Evolutionary conservation across 345 rosid genomes (phyloP).

Genomic region (Moringa oleifera): DNA sequence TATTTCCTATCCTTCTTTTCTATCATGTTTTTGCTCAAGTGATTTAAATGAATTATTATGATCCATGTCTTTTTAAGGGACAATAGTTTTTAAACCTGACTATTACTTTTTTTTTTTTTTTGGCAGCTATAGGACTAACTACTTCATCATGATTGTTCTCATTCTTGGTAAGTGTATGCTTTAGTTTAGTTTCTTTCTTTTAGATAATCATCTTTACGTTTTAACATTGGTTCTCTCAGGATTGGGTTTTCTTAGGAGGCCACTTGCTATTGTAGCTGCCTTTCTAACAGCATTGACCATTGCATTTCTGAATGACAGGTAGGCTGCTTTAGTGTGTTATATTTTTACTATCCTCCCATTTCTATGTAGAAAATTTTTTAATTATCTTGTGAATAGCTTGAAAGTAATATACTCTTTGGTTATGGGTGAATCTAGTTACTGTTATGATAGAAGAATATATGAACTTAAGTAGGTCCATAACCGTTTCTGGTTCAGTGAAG

Average conservation of each 20-base stretch:
- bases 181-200: conserved; percentile 5
- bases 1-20: background rate
- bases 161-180: conserved; percentile 60
- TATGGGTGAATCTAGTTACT: no score
- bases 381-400: no score
- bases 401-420: no score
- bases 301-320: conserved; percentile 92
- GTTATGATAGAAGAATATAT: no score
- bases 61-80: no score
- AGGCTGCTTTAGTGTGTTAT: conserved; percentile 2
- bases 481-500: no score
- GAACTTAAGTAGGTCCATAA: no score
- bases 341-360: background rate
- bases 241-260: conserved; percentile 83
- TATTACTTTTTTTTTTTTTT: background rate
- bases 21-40: no score
- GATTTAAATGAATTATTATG: background rate
- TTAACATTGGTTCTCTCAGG: conserved; percentile 30
- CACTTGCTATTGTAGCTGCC: conserved; percentile 74
- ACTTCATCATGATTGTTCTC: conserved; percentile 77
- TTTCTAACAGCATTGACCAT: conserved; percentile 63
- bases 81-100: background rate
- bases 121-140: conserved; percentile 94
- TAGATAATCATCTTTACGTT: no score
- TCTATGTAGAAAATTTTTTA: background rate